Percentiles rank a stretch among this genome's conserved stretches.
Evolutionary conservation across 1,139 yeast genomes (phyloP).

Genomic region (Geotrichum europaeum): DNA sequence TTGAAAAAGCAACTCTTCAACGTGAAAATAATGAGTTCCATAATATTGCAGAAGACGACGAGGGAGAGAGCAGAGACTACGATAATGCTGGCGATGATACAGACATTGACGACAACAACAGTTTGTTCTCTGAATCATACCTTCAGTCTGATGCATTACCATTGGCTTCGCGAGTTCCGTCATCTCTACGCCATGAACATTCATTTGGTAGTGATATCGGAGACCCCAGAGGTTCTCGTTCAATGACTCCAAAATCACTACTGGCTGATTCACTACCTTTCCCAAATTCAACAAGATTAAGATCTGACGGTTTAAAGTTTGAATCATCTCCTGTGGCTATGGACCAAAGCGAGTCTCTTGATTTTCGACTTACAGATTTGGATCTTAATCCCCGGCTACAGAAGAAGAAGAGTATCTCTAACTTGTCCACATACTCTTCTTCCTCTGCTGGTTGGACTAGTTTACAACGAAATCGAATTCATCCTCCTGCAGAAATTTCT

Average conservation of each 20-base stretch:
- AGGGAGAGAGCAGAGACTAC: slow-evolving; percentile 14
- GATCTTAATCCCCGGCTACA: slow-evolving; percentile 22
- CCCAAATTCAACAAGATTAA: not conserved
- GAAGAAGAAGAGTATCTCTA: slow-evolving; percentile 14
- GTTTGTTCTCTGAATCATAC: slow-evolving; percentile 25
- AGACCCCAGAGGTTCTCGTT: slow-evolving; percentile 9
- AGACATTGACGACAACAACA: slow-evolving; percentile 14
- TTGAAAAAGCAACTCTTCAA: slow-evolving; percentile 45
- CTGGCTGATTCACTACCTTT: slow-evolving; percentile 8
- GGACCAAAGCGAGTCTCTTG: slow-evolving; percentile 8
- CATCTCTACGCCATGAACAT: not conserved
- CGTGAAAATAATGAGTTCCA: slow-evolving; percentile 21
- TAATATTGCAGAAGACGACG: slow-evolving; percentile 14
- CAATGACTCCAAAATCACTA: slow-evolving; percentile 14
- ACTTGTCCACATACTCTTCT: slow-evolving; percentile 10
- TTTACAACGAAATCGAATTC: slow-evolving; percentile 16
- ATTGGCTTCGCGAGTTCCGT: not conserved
- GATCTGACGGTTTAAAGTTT: not conserved
- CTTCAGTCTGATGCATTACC: slow-evolving; percentile 22
- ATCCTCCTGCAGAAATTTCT: slow-evolving; percentile 8
- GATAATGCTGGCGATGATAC: slow-evolving; percentile 17
- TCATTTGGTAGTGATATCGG: slow-evolving; percentile 1
- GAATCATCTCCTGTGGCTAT: slow-evolving; percentile 1
- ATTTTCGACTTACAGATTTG: slow-evolving; percentile 22
- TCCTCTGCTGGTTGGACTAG: slow-evolving; percentile 15